phyloP scores from a whole-genome alignment of 208 protist genomes.

The Wallacemonas rigidus region DNA sequence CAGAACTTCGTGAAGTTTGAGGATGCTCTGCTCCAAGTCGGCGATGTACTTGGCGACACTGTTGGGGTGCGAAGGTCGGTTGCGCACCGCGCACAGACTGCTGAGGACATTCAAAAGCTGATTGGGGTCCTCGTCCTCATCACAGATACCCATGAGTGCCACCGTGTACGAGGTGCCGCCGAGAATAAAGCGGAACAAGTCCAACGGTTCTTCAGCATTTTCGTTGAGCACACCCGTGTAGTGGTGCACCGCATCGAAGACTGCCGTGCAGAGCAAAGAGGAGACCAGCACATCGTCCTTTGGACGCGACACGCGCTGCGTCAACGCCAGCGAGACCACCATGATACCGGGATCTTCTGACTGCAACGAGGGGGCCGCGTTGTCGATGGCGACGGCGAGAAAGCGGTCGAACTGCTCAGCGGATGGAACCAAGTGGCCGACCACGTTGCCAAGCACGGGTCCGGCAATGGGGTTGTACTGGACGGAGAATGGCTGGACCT shows the following conservation, averaged over 20 bases:
- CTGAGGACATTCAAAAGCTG: slow-evolving; percentile 54
- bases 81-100: slow-evolving; percentile 49
- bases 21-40: slow-evolving; percentile 60
- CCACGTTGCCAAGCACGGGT: slow-evolving; percentile 45
- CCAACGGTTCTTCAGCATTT: slow-evolving; percentile 49
- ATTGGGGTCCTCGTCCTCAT: slow-evolving; percentile 65
- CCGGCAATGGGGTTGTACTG: slow-evolving; percentile 58
- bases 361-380: slow-evolving; percentile 65
- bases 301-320: slow-evolving; percentile 43
- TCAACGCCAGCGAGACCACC: slow-evolving; percentile 64
- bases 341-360: slow-evolving; percentile 77
- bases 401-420: slow-evolving; percentile 70
- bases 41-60: slow-evolving; percentile 51
- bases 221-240: slow-evolving; percentile 53
- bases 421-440: slow-evolving; percentile 49
- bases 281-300: slow-evolving; percentile 67
- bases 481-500: slow-evolving; percentile 65
- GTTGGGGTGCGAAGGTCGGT: slow-evolving; percentile 49
- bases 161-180: slow-evolving; percentile 55
- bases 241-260: slow-evolving; percentile 77
- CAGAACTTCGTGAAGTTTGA: slow-evolving; percentile 46
- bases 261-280: slow-evolving; percentile 64
- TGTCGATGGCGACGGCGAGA: slow-evolving; percentile 65
- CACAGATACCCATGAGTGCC: slow-evolving; percentile 62
- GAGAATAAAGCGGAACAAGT: slow-evolving; percentile 64